Conservation (phyloP, 2,329 filamentous ascomycete genomes). For the Botrytis elliptica region DNA sequence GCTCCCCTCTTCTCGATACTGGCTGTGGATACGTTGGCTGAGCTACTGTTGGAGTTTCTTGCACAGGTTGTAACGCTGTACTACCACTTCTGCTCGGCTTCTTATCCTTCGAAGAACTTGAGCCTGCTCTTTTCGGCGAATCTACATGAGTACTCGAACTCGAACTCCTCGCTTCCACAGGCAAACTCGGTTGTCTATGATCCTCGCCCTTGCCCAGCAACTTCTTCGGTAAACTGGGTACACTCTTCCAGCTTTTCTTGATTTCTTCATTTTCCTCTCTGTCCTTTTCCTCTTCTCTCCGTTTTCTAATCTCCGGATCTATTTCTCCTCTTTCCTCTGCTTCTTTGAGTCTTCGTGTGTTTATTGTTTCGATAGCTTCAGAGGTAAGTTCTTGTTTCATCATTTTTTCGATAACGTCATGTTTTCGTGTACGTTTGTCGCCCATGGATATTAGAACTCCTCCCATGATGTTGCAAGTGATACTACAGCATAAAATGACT, state of each 20-base stretch:
- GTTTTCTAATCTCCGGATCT: conserved; percentile 40
- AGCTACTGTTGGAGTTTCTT: conserved; percentile 24
- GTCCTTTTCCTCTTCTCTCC: conserved; percentile 50
- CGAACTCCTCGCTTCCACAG: conserved; percentile 26
- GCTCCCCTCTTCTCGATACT: conserved; percentile 8
- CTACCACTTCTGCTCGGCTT: conserved; percentile 17
- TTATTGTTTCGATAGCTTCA: conserved; percentile 64
- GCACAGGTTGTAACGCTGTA: conserved; percentile 20
- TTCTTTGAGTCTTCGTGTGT: conserved; percentile 92
- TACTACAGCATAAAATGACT: conserved; percentile 74
- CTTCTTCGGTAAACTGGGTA: conserved; percentile 31
- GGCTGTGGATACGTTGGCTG: conserved; percentile 24
- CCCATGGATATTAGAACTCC: conserved; percentile 75
- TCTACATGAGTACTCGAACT: conserved; percentile 19
- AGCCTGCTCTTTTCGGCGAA: conserved; percentile 9
- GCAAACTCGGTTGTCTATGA: conserved; percentile 32
- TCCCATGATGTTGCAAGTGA: conserved; percentile 73
- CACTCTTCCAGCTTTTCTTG: conserved; percentile 33
- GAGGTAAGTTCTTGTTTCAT: conserved; percentile 72
- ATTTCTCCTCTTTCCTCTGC: conserved; percentile 45
- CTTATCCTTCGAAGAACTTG: conserved; percentile 20
- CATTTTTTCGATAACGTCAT: conserved; percentile 76
- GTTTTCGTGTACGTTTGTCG: conserved; percentile 75
- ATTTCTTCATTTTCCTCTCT: conserved; percentile 41
- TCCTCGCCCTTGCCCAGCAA: conserved; percentile 35